Evolutionary conservation across 2,329 filamentous ascomycete species (phyloP).

Genomic region (Paracorniculantispora psalliotae): DNA sequence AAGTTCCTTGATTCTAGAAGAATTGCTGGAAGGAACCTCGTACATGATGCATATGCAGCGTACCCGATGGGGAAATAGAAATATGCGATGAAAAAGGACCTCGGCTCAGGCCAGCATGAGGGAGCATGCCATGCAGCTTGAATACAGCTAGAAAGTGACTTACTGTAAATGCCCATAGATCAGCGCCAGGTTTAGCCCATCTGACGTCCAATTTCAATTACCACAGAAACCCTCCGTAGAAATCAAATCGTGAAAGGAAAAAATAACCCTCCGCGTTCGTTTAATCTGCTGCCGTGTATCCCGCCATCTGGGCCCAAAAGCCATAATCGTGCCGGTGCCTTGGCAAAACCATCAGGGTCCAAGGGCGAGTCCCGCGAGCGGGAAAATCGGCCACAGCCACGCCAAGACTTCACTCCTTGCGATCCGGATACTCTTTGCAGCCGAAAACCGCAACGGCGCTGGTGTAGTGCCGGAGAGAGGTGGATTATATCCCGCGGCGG

Average conservation of each 20-base stretch:
- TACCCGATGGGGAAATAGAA: not conserved
- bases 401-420: not conserved
- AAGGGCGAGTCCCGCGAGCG: not conserved
- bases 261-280: not conserved
- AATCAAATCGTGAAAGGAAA: too few relatives aligned
- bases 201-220: too few relatives aligned
- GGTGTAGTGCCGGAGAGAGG: too few relatives aligned
- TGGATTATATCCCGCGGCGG: too few relatives aligned
- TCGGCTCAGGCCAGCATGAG: not conserved
- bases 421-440: not conserved
- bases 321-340: not conserved
- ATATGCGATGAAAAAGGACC: not conserved
- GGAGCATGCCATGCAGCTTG: not conserved
- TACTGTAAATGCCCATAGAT: too few relatives aligned
- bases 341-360: not conserved
- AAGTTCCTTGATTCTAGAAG: not conserved
- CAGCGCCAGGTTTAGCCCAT: too few relatives aligned
- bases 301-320: not conserved
- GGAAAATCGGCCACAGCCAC: not conserved
- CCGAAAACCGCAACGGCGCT: constrained; percentile 4
- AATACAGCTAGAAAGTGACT: too few relatives aligned
- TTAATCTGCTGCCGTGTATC: not conserved
- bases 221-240: not conserved
- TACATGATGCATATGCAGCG: not conserved
- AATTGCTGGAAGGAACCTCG: not conserved